These are phyloP conservation scores for Saccharomycopsis guyanensis DNA, from an alignment of 805 yeast species.

Conservation along the genomic window DNA sequence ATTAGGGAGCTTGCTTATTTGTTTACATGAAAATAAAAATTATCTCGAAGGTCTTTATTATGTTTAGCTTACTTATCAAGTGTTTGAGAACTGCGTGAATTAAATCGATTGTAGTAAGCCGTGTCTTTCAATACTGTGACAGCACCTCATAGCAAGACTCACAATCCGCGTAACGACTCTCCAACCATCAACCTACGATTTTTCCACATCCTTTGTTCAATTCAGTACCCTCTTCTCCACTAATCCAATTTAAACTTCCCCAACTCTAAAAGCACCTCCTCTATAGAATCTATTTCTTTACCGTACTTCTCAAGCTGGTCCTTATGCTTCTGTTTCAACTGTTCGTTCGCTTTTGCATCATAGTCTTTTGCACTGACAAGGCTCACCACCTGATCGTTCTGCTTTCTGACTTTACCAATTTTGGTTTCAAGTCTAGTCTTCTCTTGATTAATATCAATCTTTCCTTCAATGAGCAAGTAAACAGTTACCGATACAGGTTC, in stretches of 20 bases:
- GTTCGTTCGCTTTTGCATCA: slow-evolving; percentile 72
- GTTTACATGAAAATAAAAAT: no score
- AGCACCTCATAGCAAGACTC: no score
- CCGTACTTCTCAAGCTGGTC: neutral
- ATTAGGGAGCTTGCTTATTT: no score
- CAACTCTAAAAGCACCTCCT: slow-evolving; percentile 1
- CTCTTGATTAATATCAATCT: slow-evolving; percentile 86
- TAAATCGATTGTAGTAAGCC: no score
- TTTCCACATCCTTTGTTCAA: no score
- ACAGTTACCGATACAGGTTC: neutral
- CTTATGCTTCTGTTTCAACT: slow-evolving; percentile 23
- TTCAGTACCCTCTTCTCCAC: neutral
- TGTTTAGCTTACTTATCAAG: no score
- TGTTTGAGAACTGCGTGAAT: no score
- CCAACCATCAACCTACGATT: no score
- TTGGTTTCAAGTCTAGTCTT: slow-evolving; percentile 74
- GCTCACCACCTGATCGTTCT: slow-evolving; percentile 49
- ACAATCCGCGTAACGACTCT: no score
- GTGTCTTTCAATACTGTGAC: no score
- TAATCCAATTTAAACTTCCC: neutral
- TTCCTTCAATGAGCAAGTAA: slow-evolving; percentile 82
- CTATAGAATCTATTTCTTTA: slow-evolving; percentile 2
- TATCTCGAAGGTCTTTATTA: no score
- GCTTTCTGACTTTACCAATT: slow-evolving; percentile 55
- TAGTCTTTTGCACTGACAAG: slow-evolving; percentile 62